Base-by-base conservation (phyloP, 108 stramenopile genomes). In the Cyclostephanos invisitatus region DNA sequence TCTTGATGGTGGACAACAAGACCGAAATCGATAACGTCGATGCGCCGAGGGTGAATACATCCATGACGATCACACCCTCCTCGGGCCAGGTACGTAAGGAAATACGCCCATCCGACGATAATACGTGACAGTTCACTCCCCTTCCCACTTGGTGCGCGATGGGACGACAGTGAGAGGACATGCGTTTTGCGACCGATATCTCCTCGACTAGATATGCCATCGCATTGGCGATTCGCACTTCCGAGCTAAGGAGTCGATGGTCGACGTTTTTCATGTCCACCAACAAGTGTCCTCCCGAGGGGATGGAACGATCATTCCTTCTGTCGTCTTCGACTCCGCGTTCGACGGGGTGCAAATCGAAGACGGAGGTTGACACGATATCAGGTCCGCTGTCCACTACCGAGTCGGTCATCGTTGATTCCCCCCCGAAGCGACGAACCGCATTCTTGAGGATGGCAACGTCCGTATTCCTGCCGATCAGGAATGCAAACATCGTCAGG, bases 101-200 rank as follows among this genome's bases (percentile, higher is more conserved):
- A 24, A 74, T 56, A 21, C 67, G 73, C 18, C 67, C 82, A 64
- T 91, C 87, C 56, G 89, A 29, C 59, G 89, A 67, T 14, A 90
- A 78, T 12, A 89, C 93, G 35, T 76, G 86, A 60, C 90, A 91
- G 40, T 74, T 83, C 12, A 94, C 91, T 27, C 93, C 93, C 35
- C 54, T 68, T 27, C 93, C 93, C 35, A 62, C 68, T n/a, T n/a
- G n/a, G 2, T 90, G 90, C 25, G 70, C 67, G 51, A 91, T 67
- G 20, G 67, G 78, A 50, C 88, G 91, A 63, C 93, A 91, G 60
- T 94, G 89, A 65, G 90, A 91, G 15, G 89, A 89, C 12, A 94
- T 72, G 0, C 90, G 77, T 32, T 4, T 2, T 15, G 90, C 89
- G 35, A 87, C 64, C 24, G 77, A 76, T 32, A 84, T 74, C 49